A percentile compares a stretch with the other conserved stretches of the same genome.
Evolutionary conservation across 805 yeast species (phyloP).

Genomic region (Ogataea neopini): DNA sequence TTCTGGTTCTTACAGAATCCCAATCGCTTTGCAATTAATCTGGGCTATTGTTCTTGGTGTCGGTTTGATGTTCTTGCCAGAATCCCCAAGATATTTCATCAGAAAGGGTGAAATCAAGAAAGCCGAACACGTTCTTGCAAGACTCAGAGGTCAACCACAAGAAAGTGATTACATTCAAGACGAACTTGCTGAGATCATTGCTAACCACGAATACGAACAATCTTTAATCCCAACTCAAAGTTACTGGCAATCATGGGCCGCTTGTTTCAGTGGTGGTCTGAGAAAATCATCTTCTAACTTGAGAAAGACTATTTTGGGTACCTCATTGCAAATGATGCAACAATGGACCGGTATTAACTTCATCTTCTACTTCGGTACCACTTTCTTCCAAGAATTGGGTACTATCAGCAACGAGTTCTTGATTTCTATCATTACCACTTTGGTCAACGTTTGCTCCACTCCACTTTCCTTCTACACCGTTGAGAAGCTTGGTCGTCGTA

Average conservation of each 20-base stretch:
- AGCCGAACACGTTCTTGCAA: slow-evolving; percentile 57
- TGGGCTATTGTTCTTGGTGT: slow-evolving; percentile 61
- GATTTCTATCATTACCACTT: slow-evolving; percentile 53
- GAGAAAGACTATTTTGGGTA: slow-evolving; percentile 46
- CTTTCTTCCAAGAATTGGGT: slow-evolving; percentile 59
- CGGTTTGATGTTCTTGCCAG: slow-evolving; percentile 71
- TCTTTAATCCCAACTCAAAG: slow-evolving; percentile 36
- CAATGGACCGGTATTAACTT: slow-evolving; percentile 80
- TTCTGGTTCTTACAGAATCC: slow-evolving; percentile 71
- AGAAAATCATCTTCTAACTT: slow-evolving; percentile 39
- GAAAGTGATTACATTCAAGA: slow-evolving; percentile 49
- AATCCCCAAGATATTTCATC: slow-evolving; percentile 72
- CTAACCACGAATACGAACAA: slow-evolving; percentile 49
- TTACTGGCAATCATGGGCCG: slow-evolving; percentile 41
- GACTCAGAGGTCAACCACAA: slow-evolving; percentile 52
- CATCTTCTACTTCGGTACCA: slow-evolving; percentile 72
- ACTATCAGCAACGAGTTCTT: slow-evolving; percentile 42
- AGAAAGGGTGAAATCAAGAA: slow-evolving; percentile 54
- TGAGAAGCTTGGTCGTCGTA: slow-evolving; percentile 62
- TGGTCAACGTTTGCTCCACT: slow-evolving; percentile 54
- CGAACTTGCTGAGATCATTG: slow-evolving; percentile 52
- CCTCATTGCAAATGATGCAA: slow-evolving; percentile 53
- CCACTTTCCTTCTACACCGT: slow-evolving; percentile 55
- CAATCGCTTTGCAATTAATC: slow-evolving; percentile 68
- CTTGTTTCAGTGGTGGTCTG: slow-evolving; percentile 46